Evolutionary conservation across 305 asterid species (phyloP).

Genomic region (Coffea humblotiana): DNA sequence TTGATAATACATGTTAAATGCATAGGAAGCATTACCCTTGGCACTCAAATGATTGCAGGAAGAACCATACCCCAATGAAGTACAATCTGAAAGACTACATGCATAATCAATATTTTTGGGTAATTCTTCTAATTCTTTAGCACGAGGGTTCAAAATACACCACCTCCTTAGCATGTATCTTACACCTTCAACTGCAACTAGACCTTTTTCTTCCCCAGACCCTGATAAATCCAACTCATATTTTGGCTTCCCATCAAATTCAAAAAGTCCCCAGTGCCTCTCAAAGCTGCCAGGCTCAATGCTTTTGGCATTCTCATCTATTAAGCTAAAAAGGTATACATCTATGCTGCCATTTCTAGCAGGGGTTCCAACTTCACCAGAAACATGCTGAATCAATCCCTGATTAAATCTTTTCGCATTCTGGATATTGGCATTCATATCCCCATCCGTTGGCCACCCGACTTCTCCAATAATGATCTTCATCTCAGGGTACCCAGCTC

Average conservation of each 20-base stretch:
- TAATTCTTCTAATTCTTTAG: conserved; percentile 42
- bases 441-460: conserved; percentile 40
- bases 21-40: conserved; percentile 79
- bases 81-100: conserved; percentile 80
- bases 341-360: conserved; percentile 27
- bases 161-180: conserved; percentile 61
- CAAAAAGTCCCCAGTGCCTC: conserved; percentile 44
- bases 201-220: conserved; percentile 31
- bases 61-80: conserved; percentile 79
- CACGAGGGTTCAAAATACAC: conserved; percentile 59
- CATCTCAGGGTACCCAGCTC: conserved; percentile 36
- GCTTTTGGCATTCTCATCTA: conserved; percentile 37
- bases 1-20: conserved; percentile 91
- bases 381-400: conserved; percentile 31
- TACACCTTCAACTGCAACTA: conserved; percentile 67
- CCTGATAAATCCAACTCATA: conserved; percentile 69
- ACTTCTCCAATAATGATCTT: conserved; percentile 32
- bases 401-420: conserved; percentile 33
- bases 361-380: conserved; percentile 34
- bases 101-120: conserved; percentile 64
- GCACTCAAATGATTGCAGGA: conserved; percentile 66
- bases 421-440: conserved; percentile 24
- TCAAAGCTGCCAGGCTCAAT: conserved; percentile 37
- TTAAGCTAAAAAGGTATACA: conserved; percentile 30
- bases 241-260: conserved; percentile 83